Evolutionary conservation across 345 rosid genomes (phyloP), one percentile per base, ranked within the genome.

Genomic region (Hibiscus mutabilis): DNA sequence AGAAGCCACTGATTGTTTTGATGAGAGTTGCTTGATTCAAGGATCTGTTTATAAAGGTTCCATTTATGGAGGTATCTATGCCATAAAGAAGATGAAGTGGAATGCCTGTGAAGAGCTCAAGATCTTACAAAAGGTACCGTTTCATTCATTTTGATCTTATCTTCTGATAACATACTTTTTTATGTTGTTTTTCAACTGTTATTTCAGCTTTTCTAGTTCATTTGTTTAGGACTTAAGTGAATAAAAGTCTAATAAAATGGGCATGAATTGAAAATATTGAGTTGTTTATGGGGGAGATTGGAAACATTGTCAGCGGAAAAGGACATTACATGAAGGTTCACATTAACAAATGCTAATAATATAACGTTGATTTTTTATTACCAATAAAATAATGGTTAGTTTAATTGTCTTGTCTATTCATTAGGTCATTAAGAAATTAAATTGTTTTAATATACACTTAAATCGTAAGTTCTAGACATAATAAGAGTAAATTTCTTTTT

Each of bases 61-160:
- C 74, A 79, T 89, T 60, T 53, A 82, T 37, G 91, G 84, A 47
- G 86, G 80, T 73, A 71, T 77, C 53, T 84, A 76, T 73, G 91
- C 95, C 46, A 86, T 89, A 79, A 87, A 89, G 85, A 80, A 84
- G 84, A 89, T 89, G 90, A 85, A 79, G 62, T 86, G 90, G 95
- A 83, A 89, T 76, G 91, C 91, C 56, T 57, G 14, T 55, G 91
- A 89, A 73, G 94, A 89, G 86, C 86, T 89, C 78, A 87, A 84
- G 84, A 89, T 89, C 74, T 75, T 89, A 73, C 90, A 87, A 58
- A 87, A 87, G 91, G 95, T 89, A 86, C 2, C 56, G 53, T 21
- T 55, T 55, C 5, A 4, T 51, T 51, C 19, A 1, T 15, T 47
- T 44, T 15, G 27, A 31, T 31, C 21, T 31, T 12, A 66, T 61